These are phyloP conservation scores for Helicocarpus griseus DNA, from an alignment of 2,329 filamentous ascomycete genomes.

Conservation along the genomic window DNA sequence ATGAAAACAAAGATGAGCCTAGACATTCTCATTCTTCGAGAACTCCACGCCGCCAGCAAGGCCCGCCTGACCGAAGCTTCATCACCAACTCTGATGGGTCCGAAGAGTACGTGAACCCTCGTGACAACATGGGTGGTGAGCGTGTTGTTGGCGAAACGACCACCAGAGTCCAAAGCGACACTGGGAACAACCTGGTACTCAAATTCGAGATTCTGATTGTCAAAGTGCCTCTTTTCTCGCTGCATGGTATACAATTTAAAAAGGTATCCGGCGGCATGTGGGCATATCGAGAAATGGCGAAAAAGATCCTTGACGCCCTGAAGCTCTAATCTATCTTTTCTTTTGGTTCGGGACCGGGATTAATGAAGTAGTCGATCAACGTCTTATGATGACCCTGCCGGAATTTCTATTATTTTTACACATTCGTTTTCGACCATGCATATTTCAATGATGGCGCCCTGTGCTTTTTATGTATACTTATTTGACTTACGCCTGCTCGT, in stretches of 20 bases:
- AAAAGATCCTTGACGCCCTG: conserved; percentile 82
- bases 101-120: conserved; percentile 55
- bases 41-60: conserved; percentile 35
- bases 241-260: conserved; percentile 98
- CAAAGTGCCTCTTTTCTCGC: conserved; percentile 83
- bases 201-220: conserved; percentile 96
- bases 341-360: neutral
- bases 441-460: neutral
- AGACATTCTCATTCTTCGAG: conserved; percentile 37
- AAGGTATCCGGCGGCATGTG: conserved; percentile 90
- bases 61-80: conserved; percentile 58
- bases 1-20: conserved; percentile 59
- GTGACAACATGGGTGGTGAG: conserved; percentile 42
- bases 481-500: neutral
- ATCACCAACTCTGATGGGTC: conserved; percentile 78
- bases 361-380: neutral
- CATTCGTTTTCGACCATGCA: neutral
- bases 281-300: conserved; percentile 98
- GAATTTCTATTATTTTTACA: neutral
- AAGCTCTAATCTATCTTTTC: conserved; percentile 48
- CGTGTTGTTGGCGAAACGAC: conserved; percentile 74
- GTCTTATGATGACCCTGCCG: neutral
- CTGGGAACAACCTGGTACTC: conserved; percentile 72
- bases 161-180: conserved; percentile 82
- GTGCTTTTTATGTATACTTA: neutral